Base-by-base conservation (phyloP, 306 rosid species). In the Cyamopsis tetragonoloba region DNA sequence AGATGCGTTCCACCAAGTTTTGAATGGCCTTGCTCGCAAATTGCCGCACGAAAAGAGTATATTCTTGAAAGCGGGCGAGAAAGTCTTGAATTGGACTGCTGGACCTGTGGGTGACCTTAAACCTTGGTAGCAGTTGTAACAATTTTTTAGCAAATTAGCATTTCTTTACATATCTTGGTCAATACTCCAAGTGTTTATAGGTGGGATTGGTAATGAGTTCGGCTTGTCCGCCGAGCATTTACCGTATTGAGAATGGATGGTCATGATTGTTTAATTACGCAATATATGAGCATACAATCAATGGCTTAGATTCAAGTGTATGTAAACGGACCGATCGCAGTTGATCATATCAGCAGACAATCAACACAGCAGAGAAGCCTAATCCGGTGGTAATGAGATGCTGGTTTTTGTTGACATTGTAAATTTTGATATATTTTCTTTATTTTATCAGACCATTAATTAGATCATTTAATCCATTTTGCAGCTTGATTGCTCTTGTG, bases 1-100 rank as follows among this genome's bases (percentile, higher is more conserved):
- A 61, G 98, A 93, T 48, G 88, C 97, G 11, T 93, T 93, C 75
- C 98, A 93, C 72, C 98, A 93, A 79, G 96, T 93, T 58, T 77
- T 93, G 1, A 93, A 93, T 3, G 98, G 97, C 18, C 96, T 93
- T n/a, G 98, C 96, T 0, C 90, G 98, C 0, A 93, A 93, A 78
- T 73, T 93, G 77, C 98, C 98, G 0, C 97, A 89, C 2, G 83
- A 73, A 71, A 62, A 67, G 17, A 80, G 78, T 12, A 51, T 84
- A 10, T 89, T 74, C 95, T 73, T 93, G 77, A 89, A 83, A 32
- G 68, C 81, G 0, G 86, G 96, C 30, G 78, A 84, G 84, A 89
- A 84, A 84, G 65, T 74, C 46, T 75, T 93, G 75, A 93, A 89
- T 82, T 93, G 98, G 96, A 93, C 97, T 19, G 87, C 97, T 5